Conservation (phyloP, 805 yeast genomes). For the Myxozyma udenii region DNA sequence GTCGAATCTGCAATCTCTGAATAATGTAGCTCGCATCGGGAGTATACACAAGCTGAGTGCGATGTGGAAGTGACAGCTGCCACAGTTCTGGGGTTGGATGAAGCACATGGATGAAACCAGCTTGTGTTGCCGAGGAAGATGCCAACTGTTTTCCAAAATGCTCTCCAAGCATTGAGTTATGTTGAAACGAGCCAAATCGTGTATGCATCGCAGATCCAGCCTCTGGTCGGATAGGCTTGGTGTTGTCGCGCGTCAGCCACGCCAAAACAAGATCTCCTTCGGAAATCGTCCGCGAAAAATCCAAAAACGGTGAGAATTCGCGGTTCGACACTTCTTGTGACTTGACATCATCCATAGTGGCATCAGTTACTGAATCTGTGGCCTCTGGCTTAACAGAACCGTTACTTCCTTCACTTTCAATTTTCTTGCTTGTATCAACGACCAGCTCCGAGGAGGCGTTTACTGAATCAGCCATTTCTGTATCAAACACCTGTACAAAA, state of each 20-base stretch:
- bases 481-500: too few relatives aligned
- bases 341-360: too few relatives aligned
- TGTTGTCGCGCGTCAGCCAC: constrained; percentile 74
- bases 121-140: constrained; percentile 59
- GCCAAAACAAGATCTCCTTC: constrained; percentile 86
- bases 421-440: too few relatives aligned
- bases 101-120: constrained; percentile 82
- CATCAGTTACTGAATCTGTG: too few relatives aligned
- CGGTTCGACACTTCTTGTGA: neutral
- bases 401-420: too few relatives aligned
- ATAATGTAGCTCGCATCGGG: constrained; percentile 91
- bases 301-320: constrained; percentile 48
- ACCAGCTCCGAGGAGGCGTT: too few relatives aligned
- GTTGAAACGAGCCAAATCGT: constrained; percentile 87
- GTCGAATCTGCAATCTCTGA: constrained; percentile 70
- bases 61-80: constrained; percentile 92
- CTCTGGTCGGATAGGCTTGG: constrained; percentile 65
- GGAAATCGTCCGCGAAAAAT: constrained; percentile 63
- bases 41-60: constrained; percentile 96
- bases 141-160: constrained; percentile 77
- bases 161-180: constrained; percentile 73
- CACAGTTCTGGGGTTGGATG: constrained; percentile 95
- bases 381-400: too few relatives aligned
- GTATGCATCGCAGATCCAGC: constrained; percentile 54
- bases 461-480: too few relatives aligned